phyloP scores from a whole-genome alignment of 2,329 filamentous ascomycete genomes.

The Aspergillus sp. region DNA sequence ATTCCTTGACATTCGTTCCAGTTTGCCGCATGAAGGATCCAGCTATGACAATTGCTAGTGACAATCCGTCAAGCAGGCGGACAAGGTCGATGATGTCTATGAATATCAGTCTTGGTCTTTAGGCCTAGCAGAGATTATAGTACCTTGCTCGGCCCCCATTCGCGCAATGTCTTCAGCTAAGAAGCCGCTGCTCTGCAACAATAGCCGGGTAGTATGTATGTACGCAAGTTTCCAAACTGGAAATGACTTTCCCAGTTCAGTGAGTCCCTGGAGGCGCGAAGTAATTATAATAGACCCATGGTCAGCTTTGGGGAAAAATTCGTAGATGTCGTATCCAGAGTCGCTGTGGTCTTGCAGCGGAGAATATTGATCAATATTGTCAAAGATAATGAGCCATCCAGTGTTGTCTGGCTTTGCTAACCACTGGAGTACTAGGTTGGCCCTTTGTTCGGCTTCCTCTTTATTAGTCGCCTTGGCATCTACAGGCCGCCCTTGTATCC shows the following conservation, averaged over 20 bases:
- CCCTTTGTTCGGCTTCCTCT: too few relatives aligned
- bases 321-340: constrained; percentile 32
- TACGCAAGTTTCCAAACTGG: constrained; percentile 36
- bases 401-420: constrained; percentile 22
- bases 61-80: too few relatives aligned
- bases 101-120: too few relatives aligned
- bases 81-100: too few relatives aligned
- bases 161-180: not conserved
- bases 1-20: too few relatives aligned
- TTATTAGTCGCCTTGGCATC: too few relatives aligned
- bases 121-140: too few relatives aligned
- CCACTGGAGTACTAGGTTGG: constrained; percentile 22
- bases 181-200: constrained; percentile 22
- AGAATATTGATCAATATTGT: constrained; percentile 34
- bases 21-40: too few relatives aligned
- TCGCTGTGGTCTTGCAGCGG: constrained; percentile 7
- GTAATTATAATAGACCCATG: constrained; percentile 52
- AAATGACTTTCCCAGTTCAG: constrained; percentile 40
- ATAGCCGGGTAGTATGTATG: constrained; percentile 16
- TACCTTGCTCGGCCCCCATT: constrained; percentile 10
- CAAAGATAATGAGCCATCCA: constrained; percentile 36
- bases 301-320: constrained; percentile 36
- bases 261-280: constrained; percentile 38
- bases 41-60: too few relatives aligned
- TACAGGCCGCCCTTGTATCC: too few relatives aligned